phyloP scores from a whole-genome alignment of 2,329 filamentous ascomycete genomes.

The Lasiodiplodia hormozganensis region DNA sequence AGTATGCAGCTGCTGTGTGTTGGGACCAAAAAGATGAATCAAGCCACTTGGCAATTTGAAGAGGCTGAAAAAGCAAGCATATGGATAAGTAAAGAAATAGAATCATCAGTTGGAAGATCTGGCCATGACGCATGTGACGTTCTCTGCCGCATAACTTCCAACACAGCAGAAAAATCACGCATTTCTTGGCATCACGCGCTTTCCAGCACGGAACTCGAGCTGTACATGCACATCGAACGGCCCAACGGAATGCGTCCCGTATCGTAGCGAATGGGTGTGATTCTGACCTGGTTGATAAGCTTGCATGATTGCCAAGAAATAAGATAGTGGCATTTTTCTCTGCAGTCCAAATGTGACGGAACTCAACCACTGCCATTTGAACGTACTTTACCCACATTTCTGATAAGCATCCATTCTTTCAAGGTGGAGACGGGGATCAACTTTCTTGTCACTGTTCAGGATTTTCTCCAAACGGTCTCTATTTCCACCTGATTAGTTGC shows the following conservation, averaged over 20 bases:
- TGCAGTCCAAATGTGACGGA: no score
- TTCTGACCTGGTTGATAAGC: not conserved
- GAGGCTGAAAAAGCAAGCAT: not conserved
- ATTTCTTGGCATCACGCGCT: conserved; percentile 1
- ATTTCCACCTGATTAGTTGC: no score
- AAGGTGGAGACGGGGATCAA: no score
- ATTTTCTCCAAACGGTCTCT: no score
- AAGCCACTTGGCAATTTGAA: not conserved
- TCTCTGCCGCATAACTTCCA: not conserved
- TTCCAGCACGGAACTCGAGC: not conserved
- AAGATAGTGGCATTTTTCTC: no score
- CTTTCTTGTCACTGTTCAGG: no score
- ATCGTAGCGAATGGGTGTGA: not conserved
- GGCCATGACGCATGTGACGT: not conserved
- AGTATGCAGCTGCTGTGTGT: not conserved
- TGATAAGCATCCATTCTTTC: no score
- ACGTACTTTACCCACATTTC: no score
- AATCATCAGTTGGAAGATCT: not conserved
- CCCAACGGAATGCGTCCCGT: not conserved
- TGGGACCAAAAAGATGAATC: not conserved
- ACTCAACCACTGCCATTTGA: no score
- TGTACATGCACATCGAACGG: not conserved
- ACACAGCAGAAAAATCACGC: conserved; percentile 1
- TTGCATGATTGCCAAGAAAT: not conserved
- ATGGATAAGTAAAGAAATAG: not conserved